Base-by-base conservation (phyloP, 1,284 basidiomycete species). In the Trametes versicolor region DNA sequence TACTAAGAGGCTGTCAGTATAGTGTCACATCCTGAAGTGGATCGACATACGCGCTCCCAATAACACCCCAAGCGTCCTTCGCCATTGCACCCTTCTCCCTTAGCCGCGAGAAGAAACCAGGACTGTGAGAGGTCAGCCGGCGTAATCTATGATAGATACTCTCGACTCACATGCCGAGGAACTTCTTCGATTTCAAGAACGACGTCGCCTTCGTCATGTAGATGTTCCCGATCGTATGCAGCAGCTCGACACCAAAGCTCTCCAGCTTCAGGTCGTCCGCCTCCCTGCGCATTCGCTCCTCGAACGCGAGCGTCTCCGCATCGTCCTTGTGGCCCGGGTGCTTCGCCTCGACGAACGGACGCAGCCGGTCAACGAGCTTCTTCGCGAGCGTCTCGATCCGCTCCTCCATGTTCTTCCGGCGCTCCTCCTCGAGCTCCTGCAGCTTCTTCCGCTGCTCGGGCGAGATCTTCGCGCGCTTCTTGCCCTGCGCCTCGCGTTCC, bases 211-310 rank as follows among this genome's bases (percentile, higher is more conserved):
- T 99, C 83, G 92, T 93, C 73, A 96, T 91, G 77, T 99, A 99
- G 39, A 98, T 90, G 63, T 86, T 90, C 2, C 95, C 94, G 72
- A 97, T 96, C 15, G 93, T 90, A 71, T 95, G 93, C 45, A 96
- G 79, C 56, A 95, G 83, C 87, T 99, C 97, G 48, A 99, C 91
- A 62, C 98, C 98, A 78, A 99, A 99, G 70, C 95, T 97, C 82
- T 99, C 98, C 64, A 99, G 81, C 83, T 99, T 99, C 74, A 99
- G 78, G 81, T 99, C 98, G 70, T 98, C 96, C 1, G 95, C 96
- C 78, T 99, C 98, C 50, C 87, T 83, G 74, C 81, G 85, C 78
- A 98, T 94, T 77, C 85, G 89, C 59, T 85, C 83, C 77, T 93
- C 90, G 75, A 97, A 97, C 23, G 84, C 83, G 63, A 79, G 78